A percentile compares a stretch with the other conserved stretches of the same genome.
Conservation (phyloP, 2,329 filamentous ascomycete genomes). For the Ciborinia camelliae region DNA sequence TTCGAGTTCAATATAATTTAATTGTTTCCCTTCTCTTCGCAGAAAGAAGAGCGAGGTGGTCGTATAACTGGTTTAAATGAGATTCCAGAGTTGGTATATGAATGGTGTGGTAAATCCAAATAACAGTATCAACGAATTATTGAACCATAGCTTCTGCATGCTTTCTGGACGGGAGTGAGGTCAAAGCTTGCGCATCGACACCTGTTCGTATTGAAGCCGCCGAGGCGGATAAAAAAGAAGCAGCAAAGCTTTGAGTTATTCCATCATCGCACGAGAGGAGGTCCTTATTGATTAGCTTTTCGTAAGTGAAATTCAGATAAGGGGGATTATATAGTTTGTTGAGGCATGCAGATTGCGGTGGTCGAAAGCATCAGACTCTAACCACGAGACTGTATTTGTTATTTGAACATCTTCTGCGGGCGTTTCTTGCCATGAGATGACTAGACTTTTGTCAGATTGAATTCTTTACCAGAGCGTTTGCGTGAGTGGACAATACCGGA, state of each 20-base stretch:
- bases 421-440: not conserved
- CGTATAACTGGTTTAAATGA: conserved; percentile 23
- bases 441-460: not conserved
- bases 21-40: conserved; percentile 22
- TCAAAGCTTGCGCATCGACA: conserved; percentile 18
- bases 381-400: conserved; percentile 9
- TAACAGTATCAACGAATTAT: conserved; percentile 25
- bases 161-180: conserved; percentile 22
- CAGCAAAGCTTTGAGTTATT: conserved; percentile 23
- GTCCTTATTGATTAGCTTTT: not conserved
- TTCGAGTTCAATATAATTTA: conserved; percentile 37
- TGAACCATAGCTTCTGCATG: conserved; percentile 23
- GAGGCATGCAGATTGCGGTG: not conserved
- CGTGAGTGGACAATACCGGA: not conserved
- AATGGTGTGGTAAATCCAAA: conserved; percentile 30
- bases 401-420: conserved; percentile 9
- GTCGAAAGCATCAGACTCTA: conserved; percentile 17
- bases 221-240: conserved; percentile 23
- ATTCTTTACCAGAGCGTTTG: not conserved
- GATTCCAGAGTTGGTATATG: conserved; percentile 28
- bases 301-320: not conserved
- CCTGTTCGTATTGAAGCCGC: conserved; percentile 1
- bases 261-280: conserved; percentile 3
- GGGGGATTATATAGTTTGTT: not conserved
- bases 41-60: conserved; percentile 24